These are phyloP conservation scores for Henningerozyma blattae DNA, from an alignment of 805 yeast species.

Conservation along the genomic window DNA sequence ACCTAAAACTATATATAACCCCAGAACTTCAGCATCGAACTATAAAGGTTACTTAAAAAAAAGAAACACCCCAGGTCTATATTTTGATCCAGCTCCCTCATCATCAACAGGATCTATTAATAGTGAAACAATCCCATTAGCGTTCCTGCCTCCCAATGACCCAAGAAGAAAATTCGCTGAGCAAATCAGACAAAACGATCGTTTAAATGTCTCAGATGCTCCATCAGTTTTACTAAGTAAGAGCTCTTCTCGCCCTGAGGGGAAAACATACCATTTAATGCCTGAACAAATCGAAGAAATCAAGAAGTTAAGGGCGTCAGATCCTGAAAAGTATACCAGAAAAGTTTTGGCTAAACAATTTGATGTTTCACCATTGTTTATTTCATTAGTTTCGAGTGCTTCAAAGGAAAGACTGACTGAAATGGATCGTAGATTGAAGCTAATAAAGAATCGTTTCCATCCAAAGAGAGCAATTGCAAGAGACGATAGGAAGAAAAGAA, in stretches of 20 bases:
- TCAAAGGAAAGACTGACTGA: conserved; percentile 29
- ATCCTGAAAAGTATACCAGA: conserved; percentile 56
- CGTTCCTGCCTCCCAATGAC: conserved; percentile 53
- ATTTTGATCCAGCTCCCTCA: conserved; percentile 53
- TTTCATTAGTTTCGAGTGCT: conserved; percentile 42
- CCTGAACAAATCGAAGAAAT: conserved; percentile 49
- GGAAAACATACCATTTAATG: conserved; percentile 41
- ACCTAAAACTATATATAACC: conserved; percentile 33
- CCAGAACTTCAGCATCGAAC: conserved; percentile 51
- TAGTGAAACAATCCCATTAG: conserved; percentile 46
- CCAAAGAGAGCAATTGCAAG: conserved; percentile 37
- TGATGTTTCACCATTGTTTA: conserved; percentile 37
- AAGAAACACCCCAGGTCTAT: conserved; percentile 44
- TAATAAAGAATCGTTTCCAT: conserved; percentile 39
- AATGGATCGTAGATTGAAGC: conserved; percentile 35
- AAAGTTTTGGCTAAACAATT: conserved; percentile 49
- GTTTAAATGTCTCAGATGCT: conserved; percentile 26
- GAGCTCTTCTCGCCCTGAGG: conserved; percentile 7
- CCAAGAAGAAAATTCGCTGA: conserved; percentile 35
- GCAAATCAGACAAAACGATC: conserved; percentile 17
- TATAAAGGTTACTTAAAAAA: conserved; percentile 35
- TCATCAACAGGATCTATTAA: conserved; percentile 38
- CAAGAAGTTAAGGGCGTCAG: conserved; percentile 36
- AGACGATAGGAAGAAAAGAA: conserved; percentile 46
- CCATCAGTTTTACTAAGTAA: conserved; percentile 27